Evolutionary conservation across 441 rosid genomes (phyloP).

Genomic region (Arabidopsis lyrata): DNA sequence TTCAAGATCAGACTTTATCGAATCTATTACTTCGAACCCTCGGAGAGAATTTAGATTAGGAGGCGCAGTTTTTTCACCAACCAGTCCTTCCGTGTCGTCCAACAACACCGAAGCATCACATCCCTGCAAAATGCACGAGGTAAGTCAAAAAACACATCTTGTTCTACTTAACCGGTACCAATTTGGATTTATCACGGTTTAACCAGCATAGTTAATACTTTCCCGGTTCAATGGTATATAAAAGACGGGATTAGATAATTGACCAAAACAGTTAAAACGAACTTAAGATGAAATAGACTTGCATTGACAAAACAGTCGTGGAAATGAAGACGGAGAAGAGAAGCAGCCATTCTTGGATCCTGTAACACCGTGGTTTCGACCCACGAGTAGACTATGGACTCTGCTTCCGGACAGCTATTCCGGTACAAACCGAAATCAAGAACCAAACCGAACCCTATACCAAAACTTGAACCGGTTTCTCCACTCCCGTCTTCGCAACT

Average conservation of each 20-base stretch:
- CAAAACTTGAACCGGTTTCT: conserved; percentile 42
- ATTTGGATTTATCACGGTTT: conserved; percentile 12
- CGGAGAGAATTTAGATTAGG: conserved; percentile 82
- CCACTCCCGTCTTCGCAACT: conserved; percentile 56
- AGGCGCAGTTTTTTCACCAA: conserved; percentile 86
- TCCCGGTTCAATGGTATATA: neutral
- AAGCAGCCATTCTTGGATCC: conserved; percentile 90
- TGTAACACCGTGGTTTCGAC: conserved; percentile 61
- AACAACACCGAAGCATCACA: conserved; percentile 86
- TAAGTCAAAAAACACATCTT: neutral
- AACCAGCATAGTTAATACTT: neutral
- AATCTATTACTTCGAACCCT: conserved; percentile 84
- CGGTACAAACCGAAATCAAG: conserved; percentile 56
- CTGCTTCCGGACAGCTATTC: conserved; percentile 71
- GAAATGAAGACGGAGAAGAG: conserved; percentile 83
- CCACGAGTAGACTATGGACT: conserved; percentile 65
- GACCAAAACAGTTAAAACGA: neutral
- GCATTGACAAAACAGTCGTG: conserved; percentile 94
- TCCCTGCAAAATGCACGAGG: conserved; percentile 54
- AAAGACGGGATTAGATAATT: neutral
- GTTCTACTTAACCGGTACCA: conserved; percentile 12
- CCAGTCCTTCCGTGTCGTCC: conserved; percentile 62
- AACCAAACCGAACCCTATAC: conserved; percentile 51
- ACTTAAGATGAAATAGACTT: conserved; percentile 36
- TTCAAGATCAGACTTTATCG: conserved; percentile 71